Base-by-base conservation (phyloP, 192 early-diverging fungal genomes). In the Dispira simplex region DNA sequence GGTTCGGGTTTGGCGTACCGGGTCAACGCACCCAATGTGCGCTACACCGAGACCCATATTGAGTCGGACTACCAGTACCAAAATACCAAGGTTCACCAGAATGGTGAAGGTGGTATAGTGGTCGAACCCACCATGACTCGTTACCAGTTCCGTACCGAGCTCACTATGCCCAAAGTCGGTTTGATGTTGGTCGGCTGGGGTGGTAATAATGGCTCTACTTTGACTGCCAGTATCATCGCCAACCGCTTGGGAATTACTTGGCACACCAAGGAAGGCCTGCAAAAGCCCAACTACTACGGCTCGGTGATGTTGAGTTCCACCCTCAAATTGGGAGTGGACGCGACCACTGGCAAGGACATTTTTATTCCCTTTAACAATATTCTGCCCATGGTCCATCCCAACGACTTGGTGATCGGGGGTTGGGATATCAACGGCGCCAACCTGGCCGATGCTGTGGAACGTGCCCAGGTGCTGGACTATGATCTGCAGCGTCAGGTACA, bases 171-270 rank as follows among this genome's bases (percentile, higher is more conserved):
- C 52, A 73, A 73, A 64, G 72, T 75, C 72, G 90, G 92, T 66
- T 78, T 99, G 52, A 97, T 99, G 96, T 87, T 99, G 74, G 93
- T 99, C 69, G 96, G 96, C 39, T 95, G 92, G 92, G 96, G 93
- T 69, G 96, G 96, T 69, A 99, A 99, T 90, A 98, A 98, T 78
- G 95, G 95, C 63, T 90, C 92, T 62, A 98, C 95, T 63, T 70
- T 98, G 64, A 97, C 94, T 47, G 96, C 96, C 9, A 88, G 92
- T 73, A 91, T 97, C 76, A 77, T 95, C 60, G 94, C 96, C 67
- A 95, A 99, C 86, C 87, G 85, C 74, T 70, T 77, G 66, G 83
- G 88, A 62, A 79, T 95, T 64, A 79, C 80, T 63, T 99, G 93
- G 94, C 82, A 80, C 74, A 97, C 94, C 64, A 96, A 93, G 79